Percentiles rank a stretch among this genome's conserved stretches.
Evolutionary conservation across 2,329 filamentous ascomycete species (phyloP).

Genomic region (Colletotrichum orchidophilum): DNA sequence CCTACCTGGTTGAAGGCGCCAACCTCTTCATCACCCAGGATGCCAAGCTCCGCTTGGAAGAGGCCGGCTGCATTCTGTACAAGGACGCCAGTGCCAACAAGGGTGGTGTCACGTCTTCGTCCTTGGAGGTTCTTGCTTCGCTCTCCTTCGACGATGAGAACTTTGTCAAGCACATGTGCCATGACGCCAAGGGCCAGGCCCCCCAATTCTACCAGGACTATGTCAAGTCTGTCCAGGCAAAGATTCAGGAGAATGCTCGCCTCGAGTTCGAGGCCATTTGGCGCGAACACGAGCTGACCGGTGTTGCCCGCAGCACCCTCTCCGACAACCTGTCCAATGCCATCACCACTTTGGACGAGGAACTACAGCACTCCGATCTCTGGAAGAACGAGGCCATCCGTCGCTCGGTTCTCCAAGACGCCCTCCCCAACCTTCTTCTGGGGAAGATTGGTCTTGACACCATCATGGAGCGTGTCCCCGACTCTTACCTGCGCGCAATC

Average conservation of each 20-base stretch:
- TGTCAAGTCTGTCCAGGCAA: constrained; percentile 89
- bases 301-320: constrained; percentile 82
- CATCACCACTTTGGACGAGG: constrained; percentile 96
- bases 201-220: constrained; percentile 95
- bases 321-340: constrained; percentile 91
- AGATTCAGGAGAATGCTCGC: constrained; percentile 88
- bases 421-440: constrained; percentile 83
- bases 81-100: constrained; percentile 99
- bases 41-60: constrained; percentile 92
- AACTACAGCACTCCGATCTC: constrained; percentile 90
- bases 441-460: constrained; percentile 92
- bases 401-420: constrained; percentile 81
- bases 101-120: constrained; percentile 96
- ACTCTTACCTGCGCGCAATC: constrained; percentile 91
- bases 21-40: constrained; percentile 99
- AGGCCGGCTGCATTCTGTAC: constrained; percentile 93
- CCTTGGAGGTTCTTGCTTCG: constrained; percentile 92
- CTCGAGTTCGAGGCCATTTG: constrained; percentile 99
- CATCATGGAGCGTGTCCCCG: constrained; percentile 87
- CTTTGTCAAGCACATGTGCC: constrained; percentile 95
- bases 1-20: constrained; percentile 97
- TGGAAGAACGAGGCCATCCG: constrained; percentile 87
- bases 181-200: constrained; percentile 74
- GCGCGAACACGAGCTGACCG: constrained; percentile 88
- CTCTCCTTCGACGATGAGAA: constrained; percentile 91